Conservation (phyloP, 2,329 filamentous ascomycete genomes). For the Pseudogymnoascus sp. region DNA sequence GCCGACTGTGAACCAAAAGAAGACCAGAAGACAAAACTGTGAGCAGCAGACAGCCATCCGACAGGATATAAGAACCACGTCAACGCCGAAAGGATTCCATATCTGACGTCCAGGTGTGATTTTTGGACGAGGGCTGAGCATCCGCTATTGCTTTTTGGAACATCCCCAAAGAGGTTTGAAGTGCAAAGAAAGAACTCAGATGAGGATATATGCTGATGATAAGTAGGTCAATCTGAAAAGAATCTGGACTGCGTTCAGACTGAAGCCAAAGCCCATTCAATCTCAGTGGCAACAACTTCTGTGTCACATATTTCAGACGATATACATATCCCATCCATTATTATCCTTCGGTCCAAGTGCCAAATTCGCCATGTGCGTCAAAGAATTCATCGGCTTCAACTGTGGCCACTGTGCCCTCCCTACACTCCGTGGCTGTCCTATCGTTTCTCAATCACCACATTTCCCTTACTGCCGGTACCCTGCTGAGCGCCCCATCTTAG, state of each 20-base stretch:
- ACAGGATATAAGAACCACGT: neutral
- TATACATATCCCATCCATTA: neutral
- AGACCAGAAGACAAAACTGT: neutral
- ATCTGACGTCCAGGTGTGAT: neutral
- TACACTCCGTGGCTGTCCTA: conserved; percentile 36
- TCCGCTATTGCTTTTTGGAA: neutral
- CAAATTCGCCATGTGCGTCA: conserved; percentile 37
- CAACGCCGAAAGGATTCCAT: neutral
- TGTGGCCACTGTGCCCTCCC: conserved; percentile 40
- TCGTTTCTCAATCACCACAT: conserved; percentile 17
- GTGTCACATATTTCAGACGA: neutral
- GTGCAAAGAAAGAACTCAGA: neutral
- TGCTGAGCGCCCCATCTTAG: conserved; percentile 20
- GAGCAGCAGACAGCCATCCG: neutral
- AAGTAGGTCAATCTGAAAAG: neutral
- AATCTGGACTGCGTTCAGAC: neutral
- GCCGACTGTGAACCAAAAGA: neutral
- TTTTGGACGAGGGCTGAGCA: neutral
- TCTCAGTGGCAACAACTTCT: neutral
- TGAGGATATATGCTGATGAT: neutral
- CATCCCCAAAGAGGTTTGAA: neutral
- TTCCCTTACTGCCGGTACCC: conserved; percentile 24
- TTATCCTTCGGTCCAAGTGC: neutral
- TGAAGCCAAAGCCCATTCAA: neutral
- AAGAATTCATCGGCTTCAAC: conserved; percentile 38